A percentile compares a stretch with the other conserved stretches of the same genome.
phyloP scores from a whole-genome alignment of 139 green algal species.

The Zygnema cylindricum region DNA sequence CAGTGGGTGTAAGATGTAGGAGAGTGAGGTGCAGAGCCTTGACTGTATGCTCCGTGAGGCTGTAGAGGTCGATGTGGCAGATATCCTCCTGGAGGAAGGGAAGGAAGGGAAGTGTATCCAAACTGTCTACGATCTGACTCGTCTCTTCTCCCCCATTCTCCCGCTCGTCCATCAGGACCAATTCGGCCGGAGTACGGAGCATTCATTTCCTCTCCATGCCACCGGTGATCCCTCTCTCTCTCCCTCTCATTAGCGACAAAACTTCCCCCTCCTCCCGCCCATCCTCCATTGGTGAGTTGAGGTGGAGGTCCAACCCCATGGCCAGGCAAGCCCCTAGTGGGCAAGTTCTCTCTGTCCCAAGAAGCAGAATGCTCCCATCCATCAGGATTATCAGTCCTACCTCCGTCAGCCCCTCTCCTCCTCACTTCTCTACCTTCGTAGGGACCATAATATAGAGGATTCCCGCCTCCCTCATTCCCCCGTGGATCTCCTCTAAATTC shows the following conservation, averaged over 20 bases:
- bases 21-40: neutral
- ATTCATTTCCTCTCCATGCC: neutral
- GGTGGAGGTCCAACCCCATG: neutral
- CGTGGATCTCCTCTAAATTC: neutral
- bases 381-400: neutral
- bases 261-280: neutral
- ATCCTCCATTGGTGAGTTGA: slow-evolving; percentile 7
- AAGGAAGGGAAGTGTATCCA: neutral
- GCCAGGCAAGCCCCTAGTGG: neutral
- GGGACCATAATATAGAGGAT: neutral
- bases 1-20: neutral
- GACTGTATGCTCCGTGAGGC: neutral
- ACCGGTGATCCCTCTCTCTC: neutral
- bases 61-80: neutral
- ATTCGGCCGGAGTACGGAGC: neutral
- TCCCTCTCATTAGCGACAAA: too few species aligned
- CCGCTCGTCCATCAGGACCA: neutral
- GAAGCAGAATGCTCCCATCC: neutral
- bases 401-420: slow-evolving; percentile 22
- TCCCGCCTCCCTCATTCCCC: neutral
- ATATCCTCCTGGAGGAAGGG: neutral
- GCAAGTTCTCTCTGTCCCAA: neutral
- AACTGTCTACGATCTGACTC: neutral
- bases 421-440: slow-evolving; percentile 29
- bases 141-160: neutral